These are phyloP conservation scores for Neopestalotiopsis sp. DNA, from an alignment of 2,329 filamentous ascomycete genomes.

Conservation along the genomic window DNA sequence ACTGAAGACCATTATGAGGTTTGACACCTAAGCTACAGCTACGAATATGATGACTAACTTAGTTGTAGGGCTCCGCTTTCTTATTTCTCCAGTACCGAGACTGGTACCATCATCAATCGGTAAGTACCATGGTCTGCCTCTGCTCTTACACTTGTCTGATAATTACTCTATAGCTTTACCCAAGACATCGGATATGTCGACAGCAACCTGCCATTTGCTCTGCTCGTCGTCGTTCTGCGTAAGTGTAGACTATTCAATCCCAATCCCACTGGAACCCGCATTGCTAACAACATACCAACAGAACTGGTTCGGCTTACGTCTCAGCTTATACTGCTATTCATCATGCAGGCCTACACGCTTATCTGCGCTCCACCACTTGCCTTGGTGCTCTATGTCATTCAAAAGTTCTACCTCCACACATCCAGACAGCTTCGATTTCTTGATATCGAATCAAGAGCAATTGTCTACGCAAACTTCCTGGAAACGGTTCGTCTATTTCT, in stretches of 20 bases:
- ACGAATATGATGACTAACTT: neutral
- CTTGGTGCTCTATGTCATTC: slow-evolving; percentile 10
- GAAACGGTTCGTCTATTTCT: slow-evolving; percentile 9
- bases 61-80: neutral
- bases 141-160: neutral
- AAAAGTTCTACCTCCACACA: slow-evolving; percentile 17
- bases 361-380: neutral
- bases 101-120: neutral
- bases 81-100: neutral
- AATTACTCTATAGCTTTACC: neutral
- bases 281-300: neutral
- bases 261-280: neutral
- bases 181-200: slow-evolving; percentile 12
- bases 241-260: neutral
- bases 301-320: neutral
- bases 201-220: neutral
- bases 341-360: neutral
- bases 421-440: slow-evolving; percentile 17
- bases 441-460: slow-evolving; percentile 14
- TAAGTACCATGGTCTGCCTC: neutral
- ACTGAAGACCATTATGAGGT: slow-evolving; percentile 12
- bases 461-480: slow-evolving; percentile 8
- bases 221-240: slow-evolving; percentile 4
- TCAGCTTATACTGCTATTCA: slow-evolving; percentile 9
- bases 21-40: neutral